phyloP scores from a whole-genome alignment of 768 basidiomycete species.

The Dacryopinax primogenitus region DNA sequence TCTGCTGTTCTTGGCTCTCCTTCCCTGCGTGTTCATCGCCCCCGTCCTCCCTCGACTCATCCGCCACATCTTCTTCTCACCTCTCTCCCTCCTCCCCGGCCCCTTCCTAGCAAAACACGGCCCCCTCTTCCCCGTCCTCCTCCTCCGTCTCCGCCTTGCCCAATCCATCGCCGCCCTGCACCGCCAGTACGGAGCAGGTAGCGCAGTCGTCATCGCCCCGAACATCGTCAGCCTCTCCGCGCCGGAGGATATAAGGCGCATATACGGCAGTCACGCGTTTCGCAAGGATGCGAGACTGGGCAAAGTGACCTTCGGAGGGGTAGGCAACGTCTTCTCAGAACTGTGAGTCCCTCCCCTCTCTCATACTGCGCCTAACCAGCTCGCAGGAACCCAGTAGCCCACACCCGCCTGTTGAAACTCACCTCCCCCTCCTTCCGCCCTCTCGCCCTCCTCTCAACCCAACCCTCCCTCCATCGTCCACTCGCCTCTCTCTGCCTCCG shows the following conservation, averaged over 20 bases:
- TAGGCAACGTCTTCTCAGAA: background rate
- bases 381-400: background rate
- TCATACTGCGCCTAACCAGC: background rate
- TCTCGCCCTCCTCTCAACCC: background rate
- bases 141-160: background rate
- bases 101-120: background rate
- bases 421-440: conserved; percentile 1
- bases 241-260: background rate
- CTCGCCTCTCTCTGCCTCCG: background rate
- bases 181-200: background rate
- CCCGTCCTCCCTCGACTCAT: background rate
- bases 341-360: background rate
- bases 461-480: background rate
- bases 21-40: background rate
- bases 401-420: background rate
- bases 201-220: background rate
- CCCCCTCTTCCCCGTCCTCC: background rate
- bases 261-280: background rate
- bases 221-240: background rate
- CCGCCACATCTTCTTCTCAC: background rate
- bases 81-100: conserved; percentile 2
- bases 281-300: background rate
- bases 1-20: too few species aligned
- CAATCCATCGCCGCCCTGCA: background rate
- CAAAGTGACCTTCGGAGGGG: background rate